Evolutionary conservation across 345 rosid genomes (phyloP).

Genomic region (Populus simonii): DNA sequence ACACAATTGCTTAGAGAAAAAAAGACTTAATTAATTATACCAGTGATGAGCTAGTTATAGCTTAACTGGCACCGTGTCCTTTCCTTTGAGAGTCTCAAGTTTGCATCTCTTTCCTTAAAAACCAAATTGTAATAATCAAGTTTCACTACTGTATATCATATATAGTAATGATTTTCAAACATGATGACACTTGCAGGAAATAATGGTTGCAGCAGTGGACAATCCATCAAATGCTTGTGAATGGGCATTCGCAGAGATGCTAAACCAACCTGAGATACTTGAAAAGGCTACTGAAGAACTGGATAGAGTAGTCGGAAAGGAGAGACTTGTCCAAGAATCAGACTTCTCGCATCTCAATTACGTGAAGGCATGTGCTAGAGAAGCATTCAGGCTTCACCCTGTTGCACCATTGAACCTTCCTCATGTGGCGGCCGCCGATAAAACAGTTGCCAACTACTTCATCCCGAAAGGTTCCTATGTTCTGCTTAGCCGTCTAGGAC

Average conservation of each 20-base stretch:
- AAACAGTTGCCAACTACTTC: conserved; percentile 36
- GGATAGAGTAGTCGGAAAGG: conserved; percentile 45
- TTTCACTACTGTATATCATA: conserved; percentile 18
- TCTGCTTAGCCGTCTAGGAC: conserved; percentile 37
- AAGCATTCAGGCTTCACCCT: conserved; percentile 54
- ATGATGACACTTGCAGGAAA: conserved; percentile 29
- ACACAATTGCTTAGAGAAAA: too few species aligned
- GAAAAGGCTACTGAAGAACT: conserved; percentile 44
- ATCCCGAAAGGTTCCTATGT: conserved; percentile 57
- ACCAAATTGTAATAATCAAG: conserved; percentile 42
- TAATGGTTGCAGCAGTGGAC: conserved; percentile 51
- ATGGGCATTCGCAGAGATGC: conserved; percentile 61
- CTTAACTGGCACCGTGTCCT: too few species aligned
- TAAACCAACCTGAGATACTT: conserved; percentile 42
- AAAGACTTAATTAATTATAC: too few species aligned
- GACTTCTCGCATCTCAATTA: conserved; percentile 44
- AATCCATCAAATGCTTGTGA: conserved; percentile 58
- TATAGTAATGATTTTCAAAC: background rate
- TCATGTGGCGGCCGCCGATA: conserved; percentile 31
- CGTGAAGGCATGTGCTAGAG: conserved; percentile 49
- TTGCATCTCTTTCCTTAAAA: conserved; percentile 9
- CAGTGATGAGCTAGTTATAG: too few species aligned
- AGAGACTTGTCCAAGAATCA: conserved; percentile 48
- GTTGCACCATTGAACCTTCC: conserved; percentile 43
- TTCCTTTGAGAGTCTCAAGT: too few species aligned